Conservation (phyloP, 768 basidiomycete species). For the Suillus americanus region DNA sequence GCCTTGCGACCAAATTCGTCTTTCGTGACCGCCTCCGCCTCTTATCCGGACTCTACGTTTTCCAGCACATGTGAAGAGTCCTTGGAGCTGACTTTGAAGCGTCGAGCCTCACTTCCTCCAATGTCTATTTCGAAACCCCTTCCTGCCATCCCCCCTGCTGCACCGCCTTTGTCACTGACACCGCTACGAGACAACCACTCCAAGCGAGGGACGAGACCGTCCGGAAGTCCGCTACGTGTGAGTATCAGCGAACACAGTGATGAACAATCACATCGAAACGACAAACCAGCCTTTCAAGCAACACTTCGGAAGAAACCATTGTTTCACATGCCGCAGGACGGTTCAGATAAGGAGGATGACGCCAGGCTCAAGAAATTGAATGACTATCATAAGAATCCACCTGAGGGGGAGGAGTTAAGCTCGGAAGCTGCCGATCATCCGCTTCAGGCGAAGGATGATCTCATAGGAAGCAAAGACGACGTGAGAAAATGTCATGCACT, state of each 20-base stretch:
- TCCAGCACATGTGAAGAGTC: constrained; percentile 14
- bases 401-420: background rate
- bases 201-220: background rate
- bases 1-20: constrained; percentile 41
- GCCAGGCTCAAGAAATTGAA: background rate
- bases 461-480: constrained; percentile 39
- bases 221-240: background rate
- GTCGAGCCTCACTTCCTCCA: constrained; percentile 43
- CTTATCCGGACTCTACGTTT: constrained; percentile 23
- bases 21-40: constrained; percentile 45
- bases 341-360: constrained; percentile 20
- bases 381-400: background rate
- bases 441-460: background rate
- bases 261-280: background rate
- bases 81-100: constrained; percentile 23
- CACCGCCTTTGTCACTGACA: constrained; percentile 4
- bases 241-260: background rate
- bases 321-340: constrained; percentile 19
- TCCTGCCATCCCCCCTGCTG: constrained; percentile 7
- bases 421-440: background rate
- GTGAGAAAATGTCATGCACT: constrained; percentile 69
- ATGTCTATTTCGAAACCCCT: constrained; percentile 24
- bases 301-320: constrained; percentile 5
- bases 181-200: background rate
- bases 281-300: background rate